A percentile compares a stretch with the other conserved stretches of the same genome.
Conservation (phyloP, 305 asterid species). For the Fraxinus paxiana region DNA sequence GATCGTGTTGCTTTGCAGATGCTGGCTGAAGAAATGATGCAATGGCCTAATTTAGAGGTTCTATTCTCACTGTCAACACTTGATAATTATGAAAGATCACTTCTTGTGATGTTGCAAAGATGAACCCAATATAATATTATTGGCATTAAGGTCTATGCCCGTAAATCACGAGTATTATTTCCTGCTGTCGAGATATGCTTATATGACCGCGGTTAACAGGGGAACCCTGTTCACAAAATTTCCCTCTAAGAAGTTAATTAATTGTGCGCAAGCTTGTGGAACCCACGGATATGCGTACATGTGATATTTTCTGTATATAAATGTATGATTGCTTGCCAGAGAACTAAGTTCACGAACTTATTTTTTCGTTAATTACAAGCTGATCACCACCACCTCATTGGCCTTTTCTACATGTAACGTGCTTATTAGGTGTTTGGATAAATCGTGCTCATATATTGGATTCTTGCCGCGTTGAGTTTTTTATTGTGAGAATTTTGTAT, state of each 20-base stretch:
- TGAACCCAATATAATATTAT: not conserved
- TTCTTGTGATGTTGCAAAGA: not conserved
- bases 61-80: constrained; percentile 12
- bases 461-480: not conserved
- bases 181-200: not conserved
- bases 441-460: not conserved
- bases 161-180: not conserved
- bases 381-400: not conserved
- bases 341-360: not conserved
- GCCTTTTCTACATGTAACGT: not conserved
- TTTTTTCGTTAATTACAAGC: not conserved
- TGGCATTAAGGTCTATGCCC: not conserved
- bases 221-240: not conserved
- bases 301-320: not conserved
- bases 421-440: not conserved
- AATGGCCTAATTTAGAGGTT: constrained; percentile 96
- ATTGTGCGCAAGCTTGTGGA: not conserved
- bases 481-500: not conserved
- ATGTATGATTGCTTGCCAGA: not conserved
- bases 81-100: not conserved
- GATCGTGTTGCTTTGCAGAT: constrained; percentile 58
- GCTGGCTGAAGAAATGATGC: constrained; percentile 83
- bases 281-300: not conserved
- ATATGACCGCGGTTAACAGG: not conserved
- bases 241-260: not conserved